phyloP scores from a whole-genome alignment of 192 early-diverging fungal species.

The Jimgerdemannia lactiflua region DNA sequence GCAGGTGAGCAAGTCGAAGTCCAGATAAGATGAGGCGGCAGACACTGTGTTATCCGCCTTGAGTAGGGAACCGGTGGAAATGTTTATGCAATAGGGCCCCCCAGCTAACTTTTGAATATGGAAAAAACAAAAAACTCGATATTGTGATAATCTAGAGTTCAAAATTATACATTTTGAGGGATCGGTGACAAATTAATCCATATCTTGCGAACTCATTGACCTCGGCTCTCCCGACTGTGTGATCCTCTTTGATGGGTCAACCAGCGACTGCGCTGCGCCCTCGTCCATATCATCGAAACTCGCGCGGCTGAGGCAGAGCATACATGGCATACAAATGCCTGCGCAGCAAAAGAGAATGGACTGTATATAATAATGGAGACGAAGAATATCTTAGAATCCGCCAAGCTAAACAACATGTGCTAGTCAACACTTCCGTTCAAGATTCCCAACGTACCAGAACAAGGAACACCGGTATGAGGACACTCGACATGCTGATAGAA shows the following conservation, averaged over 20 bases:
- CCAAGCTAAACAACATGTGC: background rate
- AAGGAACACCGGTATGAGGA: conserved; percentile 69
- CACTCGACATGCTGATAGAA: conserved; percentile 50
- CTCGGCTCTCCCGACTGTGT: conserved; percentile 24
- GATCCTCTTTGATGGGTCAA: conserved; percentile 30
- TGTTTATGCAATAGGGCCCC: no score
- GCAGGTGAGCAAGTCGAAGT: no score
- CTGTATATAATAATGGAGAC: background rate
- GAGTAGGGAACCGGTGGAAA: no score
- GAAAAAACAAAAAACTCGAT: no score
- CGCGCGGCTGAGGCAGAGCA: conserved; percentile 32
- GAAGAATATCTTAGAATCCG: background rate
- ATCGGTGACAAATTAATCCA: no score
- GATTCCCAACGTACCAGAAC: conserved; percentile 34
- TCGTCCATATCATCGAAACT: conserved; percentile 36
- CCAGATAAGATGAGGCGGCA: no score
- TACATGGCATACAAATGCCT: conserved; percentile 57
- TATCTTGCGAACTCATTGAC: background rate
- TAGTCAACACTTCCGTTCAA: background rate
- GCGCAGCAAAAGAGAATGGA: conserved; percentile 53
- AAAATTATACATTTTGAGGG: no score
- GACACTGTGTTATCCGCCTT: no score
- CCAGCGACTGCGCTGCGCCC: conserved; percentile 10
- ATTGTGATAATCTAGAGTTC: no score
- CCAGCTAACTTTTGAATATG: no score